These are phyloP conservation scores for Grosmannia huntii DNA, from an alignment of 2,329 filamentous ascomycete genomes.

Conservation along the genomic window DNA sequence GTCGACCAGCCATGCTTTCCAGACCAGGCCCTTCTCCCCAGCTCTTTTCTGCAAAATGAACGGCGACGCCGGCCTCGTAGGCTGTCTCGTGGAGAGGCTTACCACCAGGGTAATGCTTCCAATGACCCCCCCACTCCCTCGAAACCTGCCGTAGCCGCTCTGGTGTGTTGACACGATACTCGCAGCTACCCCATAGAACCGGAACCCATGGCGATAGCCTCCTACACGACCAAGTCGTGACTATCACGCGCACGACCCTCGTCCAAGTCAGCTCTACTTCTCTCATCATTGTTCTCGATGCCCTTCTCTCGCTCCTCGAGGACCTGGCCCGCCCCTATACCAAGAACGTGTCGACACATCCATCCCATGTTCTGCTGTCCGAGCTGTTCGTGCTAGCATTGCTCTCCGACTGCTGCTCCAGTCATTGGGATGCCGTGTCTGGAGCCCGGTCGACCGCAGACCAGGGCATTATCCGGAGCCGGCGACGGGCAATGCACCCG, in stretches of 20 bases:
- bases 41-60: slow-evolving; percentile 31
- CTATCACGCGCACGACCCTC: slow-evolving; percentile 47
- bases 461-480: background rate
- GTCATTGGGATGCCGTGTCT: slow-evolving; percentile 37
- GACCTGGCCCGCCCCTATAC: slow-evolving; percentile 41
- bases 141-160: background rate
- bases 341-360: slow-evolving; percentile 36
- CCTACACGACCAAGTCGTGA: slow-evolving; percentile 46
- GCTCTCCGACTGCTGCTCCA: slow-evolving; percentile 51
- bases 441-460: slow-evolving; percentile 12
- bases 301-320: slow-evolving; percentile 44
- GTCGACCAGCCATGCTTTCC: background rate
- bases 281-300: slow-evolving; percentile 41
- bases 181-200: slow-evolving; percentile 49
- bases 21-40: background rate
- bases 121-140: background rate
- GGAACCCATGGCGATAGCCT: slow-evolving; percentile 44
- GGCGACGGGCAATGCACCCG: slow-evolving; percentile 13
- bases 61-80: slow-evolving; percentile 45
- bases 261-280: slow-evolving; percentile 44
- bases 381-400: slow-evolving; percentile 52
- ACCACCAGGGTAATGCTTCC: slow-evolving; percentile 39
- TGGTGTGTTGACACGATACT: background rate
- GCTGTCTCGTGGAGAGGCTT: slow-evolving; percentile 49
- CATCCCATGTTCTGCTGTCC: slow-evolving; percentile 47